Evolutionary conservation across 805 yeast genomes (phyloP).

Genomic region (Schwanniomyces sp.): DNA sequence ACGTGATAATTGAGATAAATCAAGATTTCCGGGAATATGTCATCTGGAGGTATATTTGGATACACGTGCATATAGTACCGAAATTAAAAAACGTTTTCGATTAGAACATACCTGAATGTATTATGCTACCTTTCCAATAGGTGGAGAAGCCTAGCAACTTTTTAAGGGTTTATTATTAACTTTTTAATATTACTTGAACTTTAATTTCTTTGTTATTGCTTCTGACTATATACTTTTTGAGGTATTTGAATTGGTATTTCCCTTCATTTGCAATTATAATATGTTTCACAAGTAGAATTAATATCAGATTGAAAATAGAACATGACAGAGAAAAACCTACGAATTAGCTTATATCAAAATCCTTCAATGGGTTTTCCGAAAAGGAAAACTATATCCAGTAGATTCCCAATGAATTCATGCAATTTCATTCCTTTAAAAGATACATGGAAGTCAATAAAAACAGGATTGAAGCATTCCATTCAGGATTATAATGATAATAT

Average conservation of each 20-base stretch:
- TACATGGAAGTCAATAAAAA: slow-evolving; percentile 7
- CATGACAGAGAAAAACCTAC: background rate
- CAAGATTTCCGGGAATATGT: background rate
- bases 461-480: background rate
- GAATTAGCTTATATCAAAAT: background rate
- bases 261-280: too few species aligned
- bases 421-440: slow-evolving; percentile 9
- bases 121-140: background rate
- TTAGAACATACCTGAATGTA: background rate
- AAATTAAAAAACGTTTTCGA: background rate
- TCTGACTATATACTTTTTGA: too few species aligned
- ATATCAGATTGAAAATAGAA: background rate
- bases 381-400: background rate
- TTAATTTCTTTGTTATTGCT: too few species aligned
- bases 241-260: too few species aligned
- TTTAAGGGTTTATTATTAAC: too few species aligned
- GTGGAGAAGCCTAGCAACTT: background rate
- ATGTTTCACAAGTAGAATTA: too few species aligned
- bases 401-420: slow-evolving; percentile 15
- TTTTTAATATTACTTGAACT: too few species aligned
- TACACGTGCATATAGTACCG: background rate
- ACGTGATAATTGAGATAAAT: too few species aligned
- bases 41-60: background rate
- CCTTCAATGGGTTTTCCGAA: background rate
- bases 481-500: background rate